These are phyloP conservation scores for Nicotiana attenuata DNA, from an alignment of 257 asterid genomes.

Conservation along the genomic window DNA sequence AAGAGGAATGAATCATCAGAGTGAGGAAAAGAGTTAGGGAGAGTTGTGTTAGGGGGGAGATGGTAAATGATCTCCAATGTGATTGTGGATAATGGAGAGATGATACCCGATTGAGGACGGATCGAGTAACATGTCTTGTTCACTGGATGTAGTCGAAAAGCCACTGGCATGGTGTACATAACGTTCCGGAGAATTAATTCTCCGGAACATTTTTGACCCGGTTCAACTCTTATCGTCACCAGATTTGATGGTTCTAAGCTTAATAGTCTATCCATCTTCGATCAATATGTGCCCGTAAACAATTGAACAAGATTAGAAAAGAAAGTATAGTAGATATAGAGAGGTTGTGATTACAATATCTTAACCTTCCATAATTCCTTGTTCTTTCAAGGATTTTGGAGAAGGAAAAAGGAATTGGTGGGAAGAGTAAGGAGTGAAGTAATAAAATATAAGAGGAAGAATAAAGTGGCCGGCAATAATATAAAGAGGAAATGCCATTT, in stretches of 20 bases:
- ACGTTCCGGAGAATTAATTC: constrained; percentile 51
- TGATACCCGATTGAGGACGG: constrained; percentile 65
- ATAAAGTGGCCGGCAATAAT: constrained; percentile 46
- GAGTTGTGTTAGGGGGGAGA: constrained; percentile 28
- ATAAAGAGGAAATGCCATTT: constrained; percentile 36
- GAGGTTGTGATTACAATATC: no score
- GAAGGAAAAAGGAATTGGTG: constrained; percentile 1
- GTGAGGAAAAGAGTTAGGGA: constrained; percentile 49
- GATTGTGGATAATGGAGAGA: constrained; percentile 47
- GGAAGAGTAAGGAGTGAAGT: constrained; percentile 5
- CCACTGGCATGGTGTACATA: constrained; percentile 89
- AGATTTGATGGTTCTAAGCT: constrained; percentile 66
- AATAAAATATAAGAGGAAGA: constrained; percentile 15
- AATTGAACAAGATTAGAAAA: background rate
- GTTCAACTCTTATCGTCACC: constrained; percentile 51
- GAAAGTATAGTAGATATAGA: background rate
- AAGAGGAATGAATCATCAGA: constrained; percentile 52
- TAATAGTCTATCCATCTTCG: constrained; percentile 59
- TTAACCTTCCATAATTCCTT: background rate
- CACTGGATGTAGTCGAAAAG: constrained; percentile 56
- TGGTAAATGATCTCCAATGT: constrained; percentile 51
- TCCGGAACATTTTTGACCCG: constrained; percentile 52
- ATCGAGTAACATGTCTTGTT: constrained; percentile 44
- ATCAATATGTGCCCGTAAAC: background rate
- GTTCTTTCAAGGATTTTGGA: background rate